Conservation (phyloP, 2,329 filamentous ascomycete genomes). For the Biscogniauxia sp. region DNA sequence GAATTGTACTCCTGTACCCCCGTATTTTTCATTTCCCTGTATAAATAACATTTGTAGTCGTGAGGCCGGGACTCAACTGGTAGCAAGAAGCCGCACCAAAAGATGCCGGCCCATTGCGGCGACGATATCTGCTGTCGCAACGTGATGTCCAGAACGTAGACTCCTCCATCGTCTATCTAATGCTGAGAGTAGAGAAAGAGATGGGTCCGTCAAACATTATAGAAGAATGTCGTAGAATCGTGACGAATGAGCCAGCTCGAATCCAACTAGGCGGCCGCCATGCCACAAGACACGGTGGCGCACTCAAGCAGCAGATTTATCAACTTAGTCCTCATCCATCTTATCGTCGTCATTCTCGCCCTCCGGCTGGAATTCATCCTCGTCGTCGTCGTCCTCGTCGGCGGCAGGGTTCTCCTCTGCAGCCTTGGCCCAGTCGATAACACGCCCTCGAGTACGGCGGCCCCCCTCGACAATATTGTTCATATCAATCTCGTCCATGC, state of each 20-base stretch:
- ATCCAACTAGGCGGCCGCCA: background rate
- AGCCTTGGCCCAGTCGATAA: slow-evolving; percentile 91
- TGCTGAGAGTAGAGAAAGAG: background rate
- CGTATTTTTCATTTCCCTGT: background rate
- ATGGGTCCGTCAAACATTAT: background rate
- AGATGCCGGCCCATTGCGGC: slow-evolving; percentile 6
- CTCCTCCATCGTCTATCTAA: slow-evolving; percentile 1
- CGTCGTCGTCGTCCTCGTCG: slow-evolving; percentile 79
- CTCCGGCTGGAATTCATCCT: slow-evolving; percentile 63
- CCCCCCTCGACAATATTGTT: slow-evolving; percentile 80
- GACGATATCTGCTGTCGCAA: slow-evolving; percentile 7
- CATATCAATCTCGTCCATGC: slow-evolving; percentile 87
- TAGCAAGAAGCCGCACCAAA: slow-evolving; percentile 1
- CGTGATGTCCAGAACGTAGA: slow-evolving; percentile 1
- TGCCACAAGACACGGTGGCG: background rate
- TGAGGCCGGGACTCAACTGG: background rate
- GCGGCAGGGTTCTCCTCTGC: slow-evolving; percentile 72
- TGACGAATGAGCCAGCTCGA: background rate
- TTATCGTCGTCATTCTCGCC: slow-evolving; percentile 62
- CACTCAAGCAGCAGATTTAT: background rate
- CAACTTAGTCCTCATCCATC: slow-evolving; percentile 59
- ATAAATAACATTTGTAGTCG: background rate
- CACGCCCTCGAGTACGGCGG: slow-evolving; percentile 84
- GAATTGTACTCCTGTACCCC: background rate
- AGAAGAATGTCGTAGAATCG: background rate